Percentiles rank a stretch among this genome's conserved stretches.
These are phyloP conservation scores for Plasmodium gaboni DNA, from an alignment of 169 alveolate genomes.

Conservation along the genomic window DNA sequence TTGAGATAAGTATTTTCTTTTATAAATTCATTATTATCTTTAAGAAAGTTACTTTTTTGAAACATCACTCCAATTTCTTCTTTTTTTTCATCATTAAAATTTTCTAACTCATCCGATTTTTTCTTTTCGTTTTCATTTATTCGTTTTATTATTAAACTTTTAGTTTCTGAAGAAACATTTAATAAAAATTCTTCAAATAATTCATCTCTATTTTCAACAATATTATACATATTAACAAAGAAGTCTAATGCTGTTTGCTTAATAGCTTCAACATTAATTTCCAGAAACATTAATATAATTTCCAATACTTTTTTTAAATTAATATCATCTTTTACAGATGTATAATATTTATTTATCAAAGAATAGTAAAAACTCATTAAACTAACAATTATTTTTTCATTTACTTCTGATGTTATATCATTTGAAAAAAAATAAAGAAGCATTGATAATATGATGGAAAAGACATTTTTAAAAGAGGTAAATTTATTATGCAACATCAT, in stretches of 20 bases:
- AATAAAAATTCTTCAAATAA: constrained; percentile 70
- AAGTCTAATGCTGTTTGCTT: constrained; percentile 72
- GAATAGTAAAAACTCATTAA: constrained; percentile 76
- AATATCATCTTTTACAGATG: constrained; percentile 70
- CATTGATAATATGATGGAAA: constrained; percentile 72
- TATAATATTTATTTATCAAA: constrained; percentile 64
- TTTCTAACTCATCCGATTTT: constrained; percentile 25
- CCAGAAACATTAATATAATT: constrained; percentile 60
- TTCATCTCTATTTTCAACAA: constrained; percentile 55
- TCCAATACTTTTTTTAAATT: constrained; percentile 72
- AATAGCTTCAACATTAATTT: constrained; percentile 61
- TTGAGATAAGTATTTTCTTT: constrained; percentile 30
- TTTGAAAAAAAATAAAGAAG: constrained; percentile 56
- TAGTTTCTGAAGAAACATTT: constrained; percentile 62
- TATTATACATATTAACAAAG: constrained; percentile 71
- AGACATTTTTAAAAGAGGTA: constrained; percentile 61
- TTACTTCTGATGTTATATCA: constrained; percentile 58
- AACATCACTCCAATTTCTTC: constrained; percentile 21
- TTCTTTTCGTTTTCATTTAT: constrained; percentile 67
- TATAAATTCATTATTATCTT: constrained; percentile 34
- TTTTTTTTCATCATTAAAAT: constrained; percentile 19
- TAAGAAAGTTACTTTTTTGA: constrained; percentile 20
- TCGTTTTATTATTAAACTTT: constrained; percentile 65
- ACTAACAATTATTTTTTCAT: constrained; percentile 75
- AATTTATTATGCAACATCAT: constrained; percentile 74